These are phyloP conservation scores for Kockiozyma suomiensis DNA, from an alignment of 805 yeast species.

Conservation along the genomic window DNA sequence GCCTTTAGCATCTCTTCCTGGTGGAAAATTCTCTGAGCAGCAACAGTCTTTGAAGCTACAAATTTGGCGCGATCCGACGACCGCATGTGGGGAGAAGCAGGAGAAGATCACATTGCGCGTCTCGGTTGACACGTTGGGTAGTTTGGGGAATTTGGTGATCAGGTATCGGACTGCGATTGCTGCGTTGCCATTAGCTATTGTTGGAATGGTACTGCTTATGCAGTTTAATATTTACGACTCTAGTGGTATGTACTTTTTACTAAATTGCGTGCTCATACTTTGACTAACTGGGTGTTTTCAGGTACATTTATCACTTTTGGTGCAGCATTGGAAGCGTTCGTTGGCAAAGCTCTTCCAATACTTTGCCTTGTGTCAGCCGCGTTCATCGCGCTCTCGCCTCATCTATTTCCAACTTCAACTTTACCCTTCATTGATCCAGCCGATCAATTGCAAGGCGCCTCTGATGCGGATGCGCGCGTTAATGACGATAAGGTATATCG, in stretches of 20 bases:
- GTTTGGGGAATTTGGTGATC: conserved; percentile 68
- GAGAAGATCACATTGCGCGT: conserved; percentile 34
- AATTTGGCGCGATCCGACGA: conserved; percentile 39
- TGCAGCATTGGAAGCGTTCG: conserved; percentile 38
- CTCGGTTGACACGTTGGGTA: conserved; percentile 56
- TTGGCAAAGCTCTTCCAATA: conserved; percentile 38
- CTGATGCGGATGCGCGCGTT: conserved; percentile 1
- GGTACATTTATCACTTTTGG: conserved; percentile 27
- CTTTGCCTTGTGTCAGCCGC: conserved; percentile 36
- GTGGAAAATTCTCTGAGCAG: background rate
- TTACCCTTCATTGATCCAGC: conserved; percentile 46
- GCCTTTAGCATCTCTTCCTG: conserved; percentile 44
- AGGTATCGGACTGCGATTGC: conserved; percentile 79
- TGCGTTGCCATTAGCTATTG: conserved; percentile 66
- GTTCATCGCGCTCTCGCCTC: conserved; percentile 40
- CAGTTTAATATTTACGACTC: conserved; percentile 55
- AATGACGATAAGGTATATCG: conserved; percentile 32
- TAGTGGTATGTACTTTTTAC: background rate
- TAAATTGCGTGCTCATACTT: background rate
- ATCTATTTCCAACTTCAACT: conserved; percentile 42
- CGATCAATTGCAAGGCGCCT: conserved; percentile 10
- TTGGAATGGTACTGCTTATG: conserved; percentile 52
- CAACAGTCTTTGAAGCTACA: conserved; percentile 38
- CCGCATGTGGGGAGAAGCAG: conserved; percentile 13
- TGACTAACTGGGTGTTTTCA: background rate